phyloP scores from a whole-genome alignment of 2,329 filamentous ascomycete species.

The Emmonsiellopsis sp. region DNA sequence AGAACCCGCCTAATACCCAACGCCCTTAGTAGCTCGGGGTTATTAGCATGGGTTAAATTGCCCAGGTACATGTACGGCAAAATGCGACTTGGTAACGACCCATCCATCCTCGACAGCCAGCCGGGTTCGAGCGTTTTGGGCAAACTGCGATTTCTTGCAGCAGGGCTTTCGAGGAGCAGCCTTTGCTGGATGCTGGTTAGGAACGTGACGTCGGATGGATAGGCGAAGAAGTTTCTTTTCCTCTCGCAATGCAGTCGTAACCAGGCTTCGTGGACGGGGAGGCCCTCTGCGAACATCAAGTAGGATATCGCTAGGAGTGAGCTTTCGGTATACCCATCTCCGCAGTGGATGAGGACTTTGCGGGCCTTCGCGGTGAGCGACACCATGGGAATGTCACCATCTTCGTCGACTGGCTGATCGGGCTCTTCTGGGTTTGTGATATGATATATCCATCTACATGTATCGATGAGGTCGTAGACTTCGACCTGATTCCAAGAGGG shows the following conservation, averaged over 20 bases:
- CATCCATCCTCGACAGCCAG: slow-evolving; percentile 79
- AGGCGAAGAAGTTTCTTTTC: slow-evolving; percentile 90
- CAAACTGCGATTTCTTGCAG: slow-evolving; percentile 14
- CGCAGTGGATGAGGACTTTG: slow-evolving; percentile 82
- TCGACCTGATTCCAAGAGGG: slow-evolving; percentile 76
- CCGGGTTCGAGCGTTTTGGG: slow-evolving; percentile 45
- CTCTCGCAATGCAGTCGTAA: slow-evolving; percentile 70
- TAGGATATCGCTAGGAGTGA: slow-evolving; percentile 84
- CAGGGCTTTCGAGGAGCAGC: slow-evolving; percentile 49
- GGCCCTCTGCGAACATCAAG: slow-evolving; percentile 80
- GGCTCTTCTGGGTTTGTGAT: slow-evolving; percentile 55
- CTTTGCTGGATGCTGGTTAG: slow-evolving; percentile 67
- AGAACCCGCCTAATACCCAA: slow-evolving; percentile 81
- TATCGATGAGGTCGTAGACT: slow-evolving; percentile 73
- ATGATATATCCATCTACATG: slow-evolving; percentile 82
- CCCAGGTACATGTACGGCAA: slow-evolving; percentile 94
- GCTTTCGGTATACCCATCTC: slow-evolving; percentile 92
- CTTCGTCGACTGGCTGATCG: slow-evolving; percentile 33
- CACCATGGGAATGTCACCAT: slow-evolving; percentile 49
- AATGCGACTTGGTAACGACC: slow-evolving; percentile 80
- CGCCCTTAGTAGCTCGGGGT: slow-evolving; percentile 67
- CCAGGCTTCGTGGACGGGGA: slow-evolving; percentile 77
- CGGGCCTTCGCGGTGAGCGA: slow-evolving; percentile 36
- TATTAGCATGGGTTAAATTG: slow-evolving; percentile 88
- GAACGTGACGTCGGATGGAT: slow-evolving; percentile 78